Evolutionary conservation across 345 rosid species (phyloP).

Genomic region (Eucalyptus fibrosa): DNA sequence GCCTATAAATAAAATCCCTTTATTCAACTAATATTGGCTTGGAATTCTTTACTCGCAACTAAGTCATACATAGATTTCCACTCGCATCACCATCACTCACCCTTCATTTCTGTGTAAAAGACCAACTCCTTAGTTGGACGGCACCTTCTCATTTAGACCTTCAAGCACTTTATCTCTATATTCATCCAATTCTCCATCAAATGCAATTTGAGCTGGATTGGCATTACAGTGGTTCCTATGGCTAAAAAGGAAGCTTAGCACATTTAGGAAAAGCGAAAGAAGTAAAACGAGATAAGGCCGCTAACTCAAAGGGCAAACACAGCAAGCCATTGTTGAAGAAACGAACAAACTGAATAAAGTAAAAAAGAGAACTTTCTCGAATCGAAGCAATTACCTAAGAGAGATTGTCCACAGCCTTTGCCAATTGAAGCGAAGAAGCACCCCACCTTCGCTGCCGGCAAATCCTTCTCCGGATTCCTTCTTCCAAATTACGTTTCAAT

Average conservation of each 20-base stretch:
- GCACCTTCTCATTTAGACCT: background rate
- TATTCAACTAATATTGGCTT: background rate
- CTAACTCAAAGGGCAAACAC: background rate
- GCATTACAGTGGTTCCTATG: background rate
- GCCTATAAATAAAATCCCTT: background rate
- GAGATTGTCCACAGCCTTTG: too few species aligned
- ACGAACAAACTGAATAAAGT: too few species aligned
- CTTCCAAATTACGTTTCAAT: too few species aligned
- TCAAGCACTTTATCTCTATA: background rate
- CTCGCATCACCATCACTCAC: background rate
- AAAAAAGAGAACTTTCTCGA: too few species aligned
- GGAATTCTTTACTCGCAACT: background rate
- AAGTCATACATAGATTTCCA: background rate
- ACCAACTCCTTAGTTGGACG: background rate
- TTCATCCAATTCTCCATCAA: background rate
- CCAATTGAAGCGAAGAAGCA: too few species aligned
- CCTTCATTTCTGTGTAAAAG: background rate
- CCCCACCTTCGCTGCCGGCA: too few species aligned
- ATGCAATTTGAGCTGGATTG: background rate
- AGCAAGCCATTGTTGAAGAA: background rate
- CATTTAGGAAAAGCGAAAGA: background rate
- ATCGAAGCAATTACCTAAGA: too few species aligned
- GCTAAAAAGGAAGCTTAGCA: background rate
- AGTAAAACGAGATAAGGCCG: too few species aligned
- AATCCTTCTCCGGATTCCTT: too few species aligned